Evolutionary conservation across 371 early-diverging fungal genomes (phyloP), one percentile per base, ranked within the genome.

Genomic region (Parasitella parasitica): DNA sequence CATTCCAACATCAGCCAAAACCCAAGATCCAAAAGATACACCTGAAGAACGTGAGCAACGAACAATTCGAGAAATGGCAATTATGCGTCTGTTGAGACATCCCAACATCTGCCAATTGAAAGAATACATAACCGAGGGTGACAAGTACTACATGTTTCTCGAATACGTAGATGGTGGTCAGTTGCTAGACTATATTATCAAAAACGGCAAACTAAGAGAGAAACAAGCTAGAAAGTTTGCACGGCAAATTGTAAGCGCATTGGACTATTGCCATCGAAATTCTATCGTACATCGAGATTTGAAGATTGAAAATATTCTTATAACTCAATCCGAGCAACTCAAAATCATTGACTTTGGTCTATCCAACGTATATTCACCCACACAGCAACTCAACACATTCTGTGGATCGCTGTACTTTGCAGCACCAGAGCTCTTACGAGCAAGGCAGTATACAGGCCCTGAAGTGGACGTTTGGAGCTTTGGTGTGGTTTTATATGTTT

Each of bases 401-500:
- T 94, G 92, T 69, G 95, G 96, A 26, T 88, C 90, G 50, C 77
- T 92, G 18, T 91, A 94, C 35, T 93, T 80, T 63, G 82, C 91
- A 32, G 94, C 95, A 34, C 97, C 95, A 1, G 98, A 97, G 72
- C 84, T 97, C 59, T 75, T 97, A 48, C 81, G 86, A n/a, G 90
- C 93, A 13, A 78, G 85, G 35, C 73, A 83, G 34, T 97, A 97
- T 70, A 77, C 79, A 18, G 96, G 96, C 0, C 91, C 94, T 8
- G 95, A 92, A 57, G 89, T 94, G 16, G 97, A 97, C 69, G 84
- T 94, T 5, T 97, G 97, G 97, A 90, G 91, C 35, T 75, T 96
- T 48, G 97, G 97, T 2, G 92, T 97, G 1, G 82, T 96, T 5
- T 78, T 96, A 2, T 96, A 91, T 69, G 94, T 92, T 0, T 79